Evolutionary conservation across 345 rosid species (phyloP).

Genomic region (Salix caprea): DNA sequence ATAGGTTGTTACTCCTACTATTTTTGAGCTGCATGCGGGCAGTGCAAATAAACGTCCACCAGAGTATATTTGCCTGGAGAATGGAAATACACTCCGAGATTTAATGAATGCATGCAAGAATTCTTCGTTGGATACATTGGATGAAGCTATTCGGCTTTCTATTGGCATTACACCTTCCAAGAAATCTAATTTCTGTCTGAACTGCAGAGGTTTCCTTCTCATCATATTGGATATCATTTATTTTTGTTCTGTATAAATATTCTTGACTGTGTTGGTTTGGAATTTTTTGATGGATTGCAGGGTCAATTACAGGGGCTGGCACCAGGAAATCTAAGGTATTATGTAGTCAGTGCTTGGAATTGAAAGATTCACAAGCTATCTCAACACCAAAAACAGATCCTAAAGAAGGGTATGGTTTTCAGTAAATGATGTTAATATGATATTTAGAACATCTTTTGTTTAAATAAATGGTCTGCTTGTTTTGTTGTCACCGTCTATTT

Average conservation of each 20-base stretch:
- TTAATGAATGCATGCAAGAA: constrained; percentile 71
- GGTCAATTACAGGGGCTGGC: constrained; percentile 25
- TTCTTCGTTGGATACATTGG: constrained; percentile 52
- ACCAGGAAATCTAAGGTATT: constrained; percentile 36
- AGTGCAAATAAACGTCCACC: constrained; percentile 83
- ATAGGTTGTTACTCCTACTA: constrained; percentile 57
- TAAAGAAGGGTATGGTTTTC: constrained; percentile 30
- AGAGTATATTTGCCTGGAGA: constrained; percentile 67
- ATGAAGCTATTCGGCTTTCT: constrained; percentile 46
- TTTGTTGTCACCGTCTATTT: neutral
- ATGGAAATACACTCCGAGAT: constrained; percentile 75
- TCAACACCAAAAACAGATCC: constrained; percentile 23
- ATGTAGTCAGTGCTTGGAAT: constrained; percentile 53
- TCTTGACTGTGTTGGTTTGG: neutral
- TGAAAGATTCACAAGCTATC: constrained; percentile 31
- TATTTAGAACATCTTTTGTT: neutral
- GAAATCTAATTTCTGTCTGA: constrained; percentile 62
- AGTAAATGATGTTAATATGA: neutral
- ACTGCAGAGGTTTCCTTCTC: constrained; percentile 69
- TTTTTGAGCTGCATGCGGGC: constrained; percentile 78
- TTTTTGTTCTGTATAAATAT: neutral
- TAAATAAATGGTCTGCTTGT: neutral
- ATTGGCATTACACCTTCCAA: constrained; percentile 44
- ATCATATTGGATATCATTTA: constrained; percentile 14
- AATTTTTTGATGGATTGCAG: constrained; percentile 34